Conservation (phyloP, 495 filamentous ascomycete genomes). For the Daldinia loculata region DNA sequence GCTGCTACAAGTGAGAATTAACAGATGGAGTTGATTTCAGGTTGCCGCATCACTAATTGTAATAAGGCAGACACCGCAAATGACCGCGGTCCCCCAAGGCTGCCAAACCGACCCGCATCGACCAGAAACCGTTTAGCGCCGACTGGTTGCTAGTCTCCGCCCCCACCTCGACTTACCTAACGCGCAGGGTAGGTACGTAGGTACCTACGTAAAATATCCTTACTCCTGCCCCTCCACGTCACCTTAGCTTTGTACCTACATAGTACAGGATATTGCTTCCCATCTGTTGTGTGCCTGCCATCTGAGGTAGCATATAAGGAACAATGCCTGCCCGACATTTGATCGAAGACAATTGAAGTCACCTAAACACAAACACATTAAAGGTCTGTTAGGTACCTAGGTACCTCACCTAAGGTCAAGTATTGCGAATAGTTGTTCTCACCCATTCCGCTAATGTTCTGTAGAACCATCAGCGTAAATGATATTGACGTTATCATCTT, state of each 20-base stretch:
- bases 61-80: constrained; percentile 10
- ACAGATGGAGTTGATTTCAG: constrained; percentile 9
- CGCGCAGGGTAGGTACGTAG: neutral
- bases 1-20: neutral
- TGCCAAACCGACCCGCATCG: neutral
- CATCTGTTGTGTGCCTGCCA: too few relatives aligned
- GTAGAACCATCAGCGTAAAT: neutral
- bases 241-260: too few relatives aligned
- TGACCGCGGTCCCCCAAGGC: constrained; percentile 4
- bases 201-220: too few relatives aligned
- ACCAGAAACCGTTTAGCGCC: neutral
- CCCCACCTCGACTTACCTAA: neutral
- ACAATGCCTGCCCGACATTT: too few relatives aligned
- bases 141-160: neutral
- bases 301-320: too few relatives aligned
- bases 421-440: neutral
- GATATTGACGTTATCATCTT: neutral
- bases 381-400: too few relatives aligned
- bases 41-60: constrained; percentile 13
- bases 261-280: too few relatives aligned
- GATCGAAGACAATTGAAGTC: too few relatives aligned
- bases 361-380: too few relatives aligned
- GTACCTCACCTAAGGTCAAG: neutral
- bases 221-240: too few relatives aligned
- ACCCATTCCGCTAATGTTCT: neutral